Evolutionary conservation across 164 flowering plant genomes (phyloP).

Genomic region (Magnolia officinalis): DNA sequence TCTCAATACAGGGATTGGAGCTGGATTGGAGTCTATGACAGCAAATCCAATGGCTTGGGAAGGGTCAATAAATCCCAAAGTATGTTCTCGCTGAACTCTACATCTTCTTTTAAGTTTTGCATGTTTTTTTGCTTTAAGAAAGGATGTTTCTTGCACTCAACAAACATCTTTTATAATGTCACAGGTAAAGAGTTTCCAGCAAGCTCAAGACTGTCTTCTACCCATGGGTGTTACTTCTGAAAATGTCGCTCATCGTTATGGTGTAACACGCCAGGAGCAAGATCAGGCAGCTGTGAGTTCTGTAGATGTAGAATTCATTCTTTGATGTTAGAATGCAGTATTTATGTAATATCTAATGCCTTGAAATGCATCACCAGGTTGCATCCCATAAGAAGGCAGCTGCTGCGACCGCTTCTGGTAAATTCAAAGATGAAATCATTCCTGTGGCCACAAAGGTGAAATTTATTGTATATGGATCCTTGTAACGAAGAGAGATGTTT

Average conservation of each 20-base stretch:
- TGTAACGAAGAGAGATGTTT: neutral
- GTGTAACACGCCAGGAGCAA: constrained; percentile 87
- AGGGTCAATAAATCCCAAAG: constrained; percentile 78
- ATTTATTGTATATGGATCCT: neutral
- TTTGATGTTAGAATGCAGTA: neutral
- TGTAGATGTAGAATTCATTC: constrained; percentile 1
- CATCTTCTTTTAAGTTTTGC: neutral
- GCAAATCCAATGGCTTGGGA: constrained; percentile 69
- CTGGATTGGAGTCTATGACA: constrained; percentile 96
- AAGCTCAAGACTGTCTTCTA: constrained; percentile 91
- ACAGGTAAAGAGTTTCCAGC: constrained; percentile 52
- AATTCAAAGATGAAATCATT: constrained; percentile 87
- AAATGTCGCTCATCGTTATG: constrained; percentile 91
- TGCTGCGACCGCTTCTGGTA: constrained; percentile 92
- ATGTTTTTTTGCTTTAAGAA: neutral
- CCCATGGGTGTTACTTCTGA: constrained; percentile 99
- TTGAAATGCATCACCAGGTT: constrained; percentile 39
- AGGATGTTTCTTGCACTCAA: neutral
- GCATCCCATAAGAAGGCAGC: constrained; percentile 90
- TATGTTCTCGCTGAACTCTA: constrained; percentile 20
- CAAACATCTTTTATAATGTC: constrained; percentile 4
- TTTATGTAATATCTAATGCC: neutral
- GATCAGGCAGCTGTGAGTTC: constrained; percentile 94
- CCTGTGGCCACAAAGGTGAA: constrained; percentile 86
- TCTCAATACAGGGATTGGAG: constrained; percentile 71